Evolutionary conservation across 164 flowering plant species (phyloP), one percentile per base, ranked within the genome.

Genomic region (Saururus chinensis): DNA sequence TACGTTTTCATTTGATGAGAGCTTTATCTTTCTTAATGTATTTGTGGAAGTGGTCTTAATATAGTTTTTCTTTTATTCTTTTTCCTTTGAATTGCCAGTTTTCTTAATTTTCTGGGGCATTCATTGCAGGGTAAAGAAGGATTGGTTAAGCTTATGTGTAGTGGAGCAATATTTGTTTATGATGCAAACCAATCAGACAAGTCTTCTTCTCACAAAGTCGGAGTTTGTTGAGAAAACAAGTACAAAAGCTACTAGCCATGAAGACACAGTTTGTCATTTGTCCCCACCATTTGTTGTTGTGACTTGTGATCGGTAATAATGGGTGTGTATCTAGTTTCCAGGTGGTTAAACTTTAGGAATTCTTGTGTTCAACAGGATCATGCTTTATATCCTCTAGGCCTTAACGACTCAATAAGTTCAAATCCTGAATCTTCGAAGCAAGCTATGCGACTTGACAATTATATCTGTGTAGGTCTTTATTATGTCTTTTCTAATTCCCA

Each of bases 111-210:
- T 45, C 2, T 45, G 11, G 14, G 14, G 49, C 14, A 2, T 12
- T 42, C 7, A 65, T 73, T 80, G 69, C 83, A 91, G 99, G 99
- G 74, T 61, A 78, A 70, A 69, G 78, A 84, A 80, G 99, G 97
- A 40, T 64, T 79, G 70, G 81, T 86, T 37, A 90, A 71, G 80
- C 82, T 82, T 60, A 80, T 95, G 41, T 87, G 82, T 69, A 72
- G 75, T 70, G 93, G 91, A 25, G 70, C 67, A 4, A 51, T 91
- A 35, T 95, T 95, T 72, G 63, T 91, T 19, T 74, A 76, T 73
- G 87, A 84, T 78, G 79, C 82, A 65, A 81, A 68, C 66, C 87
- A 81, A 66, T 63, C 62, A 61, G 96, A 87, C 70, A 78, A 81
- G 96, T 66, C 88, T 80, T 71, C 73, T 83, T 64, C 85, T 91